phyloP scores from a whole-genome alignment of 2,329 filamentous ascomycete species.

The Cytospora leucostoma region DNA sequence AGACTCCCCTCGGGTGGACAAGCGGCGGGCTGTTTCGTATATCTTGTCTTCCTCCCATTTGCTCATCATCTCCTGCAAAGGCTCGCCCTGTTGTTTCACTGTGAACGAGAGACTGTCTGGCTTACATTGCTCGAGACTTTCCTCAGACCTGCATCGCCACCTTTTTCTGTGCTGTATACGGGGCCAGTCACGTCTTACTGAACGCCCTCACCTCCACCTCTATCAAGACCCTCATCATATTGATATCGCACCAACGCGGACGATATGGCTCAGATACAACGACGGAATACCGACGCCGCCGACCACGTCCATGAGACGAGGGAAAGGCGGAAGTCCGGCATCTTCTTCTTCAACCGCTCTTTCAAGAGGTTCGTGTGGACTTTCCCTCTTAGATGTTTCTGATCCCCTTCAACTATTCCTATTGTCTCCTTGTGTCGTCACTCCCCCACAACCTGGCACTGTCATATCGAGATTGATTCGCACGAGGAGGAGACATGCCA shows the following conservation, averaged over 20 bases:
- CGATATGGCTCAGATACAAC: conserved; percentile 25
- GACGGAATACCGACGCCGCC: conserved; percentile 20
- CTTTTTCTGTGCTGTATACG: not conserved
- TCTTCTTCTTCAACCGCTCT: conserved; percentile 26
- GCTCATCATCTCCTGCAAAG: not conserved
- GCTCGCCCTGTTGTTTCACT: not conserved
- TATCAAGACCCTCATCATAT: not conserved
- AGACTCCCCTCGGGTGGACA: not conserved
- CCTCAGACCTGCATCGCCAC: not conserved
- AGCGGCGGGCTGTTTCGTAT: not conserved
- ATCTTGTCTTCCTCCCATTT: conserved; percentile 13
- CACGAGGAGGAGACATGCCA: not conserved
- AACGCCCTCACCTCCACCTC: not conserved
- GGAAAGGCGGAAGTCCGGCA: conserved; percentile 25
- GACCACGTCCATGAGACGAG: conserved; percentile 19
- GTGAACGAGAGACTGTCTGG: not conserved
- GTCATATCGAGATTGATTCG: not conserved
- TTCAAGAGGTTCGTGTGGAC: conserved; percentile 26
- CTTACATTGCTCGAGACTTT: not conserved
- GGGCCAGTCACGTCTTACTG: not conserved
- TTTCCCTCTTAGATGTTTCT: not conserved
- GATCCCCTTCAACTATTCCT: not conserved
- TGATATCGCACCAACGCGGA: not conserved
- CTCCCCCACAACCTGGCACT: not conserved
- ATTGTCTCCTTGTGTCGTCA: not conserved